phyloP scores from a whole-genome alignment of 31 red algal genomes.

The Odonthalia washingtoniensis region DNA sequence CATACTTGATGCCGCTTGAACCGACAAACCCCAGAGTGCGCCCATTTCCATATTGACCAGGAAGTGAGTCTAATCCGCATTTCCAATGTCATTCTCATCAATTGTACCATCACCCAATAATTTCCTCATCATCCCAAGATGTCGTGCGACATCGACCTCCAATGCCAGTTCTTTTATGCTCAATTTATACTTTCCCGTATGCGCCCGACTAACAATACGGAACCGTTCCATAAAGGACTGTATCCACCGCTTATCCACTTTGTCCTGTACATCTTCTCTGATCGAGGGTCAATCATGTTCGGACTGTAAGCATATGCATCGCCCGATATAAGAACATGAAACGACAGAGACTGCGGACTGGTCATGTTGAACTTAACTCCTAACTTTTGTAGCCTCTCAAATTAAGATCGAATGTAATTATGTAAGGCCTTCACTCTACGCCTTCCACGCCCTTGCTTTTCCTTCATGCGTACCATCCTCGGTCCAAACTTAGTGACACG shows the following conservation, averaged over 20 bases:
- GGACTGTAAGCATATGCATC: background rate
- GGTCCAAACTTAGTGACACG: background rate
- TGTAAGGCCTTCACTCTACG: background rate
- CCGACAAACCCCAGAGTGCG: background rate
- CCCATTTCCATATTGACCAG: background rate
- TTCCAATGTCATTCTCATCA: background rate
- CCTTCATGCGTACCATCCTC: conserved; percentile 10
- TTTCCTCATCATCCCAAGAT: background rate
- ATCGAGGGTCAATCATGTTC: background rate
- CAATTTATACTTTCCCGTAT: background rate
- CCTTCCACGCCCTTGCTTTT: background rate
- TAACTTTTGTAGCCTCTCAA: too few relatives aligned
- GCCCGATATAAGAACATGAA: background rate
- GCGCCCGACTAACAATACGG: too few relatives aligned
- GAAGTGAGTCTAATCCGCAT: conserved; percentile 18
- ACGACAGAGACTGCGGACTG: background rate
- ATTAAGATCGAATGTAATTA: too few relatives aligned
- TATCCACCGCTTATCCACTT: conserved; percentile 16
- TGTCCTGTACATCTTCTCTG: background rate
- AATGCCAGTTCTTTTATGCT: background rate
- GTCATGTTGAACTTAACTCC: conserved; percentile 2
- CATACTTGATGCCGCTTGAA: conserved; percentile 1
- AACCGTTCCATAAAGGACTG: background rate
- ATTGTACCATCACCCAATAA: background rate
- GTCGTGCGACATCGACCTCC: background rate